These are phyloP conservation scores for Geoglossum glabrum DNA, from an alignment of 495 filamentous ascomycete species.

Conservation along the genomic window DNA sequence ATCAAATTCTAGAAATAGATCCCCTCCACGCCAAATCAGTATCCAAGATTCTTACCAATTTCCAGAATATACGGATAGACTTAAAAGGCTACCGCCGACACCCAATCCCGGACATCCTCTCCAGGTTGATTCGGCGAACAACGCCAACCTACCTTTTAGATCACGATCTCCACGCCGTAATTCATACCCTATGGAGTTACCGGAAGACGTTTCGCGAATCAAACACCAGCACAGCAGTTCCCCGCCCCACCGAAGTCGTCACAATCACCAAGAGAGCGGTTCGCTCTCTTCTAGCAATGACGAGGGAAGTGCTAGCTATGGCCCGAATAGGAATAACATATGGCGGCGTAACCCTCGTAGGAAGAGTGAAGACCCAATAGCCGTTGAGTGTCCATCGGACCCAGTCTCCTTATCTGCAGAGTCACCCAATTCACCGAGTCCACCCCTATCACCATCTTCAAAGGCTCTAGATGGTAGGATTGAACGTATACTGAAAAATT, in stretches of 20 bases:
- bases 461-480: conserved; percentile 27
- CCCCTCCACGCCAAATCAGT: not conserved
- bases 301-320: conserved; percentile 22
- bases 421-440: conserved; percentile 6
- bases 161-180: not conserved
- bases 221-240: conserved; percentile 11
- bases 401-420: conserved; percentile 14
- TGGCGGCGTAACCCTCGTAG: conserved; percentile 12
- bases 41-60: not conserved
- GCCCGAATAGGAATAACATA: conserved; percentile 13
- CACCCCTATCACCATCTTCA: too few relatives aligned
- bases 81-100: not conserved
- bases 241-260: conserved; percentile 10
- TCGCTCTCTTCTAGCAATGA: conserved; percentile 17
- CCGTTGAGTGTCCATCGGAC: conserved; percentile 5
- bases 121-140: conserved; percentile 6
- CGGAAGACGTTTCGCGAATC: not conserved
- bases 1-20: conserved; percentile 2
- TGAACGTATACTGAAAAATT: conserved; percentile 45
- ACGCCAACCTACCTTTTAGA: conserved; percentile 4
- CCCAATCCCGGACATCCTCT: not conserved
- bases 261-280: conserved; percentile 10
- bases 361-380: conserved; percentile 8
- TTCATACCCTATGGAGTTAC: not conserved
- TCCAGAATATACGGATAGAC: not conserved